Conservation (phyloP, 352 stramenopile genomes). For the Phytophthora lateralis region DNA sequence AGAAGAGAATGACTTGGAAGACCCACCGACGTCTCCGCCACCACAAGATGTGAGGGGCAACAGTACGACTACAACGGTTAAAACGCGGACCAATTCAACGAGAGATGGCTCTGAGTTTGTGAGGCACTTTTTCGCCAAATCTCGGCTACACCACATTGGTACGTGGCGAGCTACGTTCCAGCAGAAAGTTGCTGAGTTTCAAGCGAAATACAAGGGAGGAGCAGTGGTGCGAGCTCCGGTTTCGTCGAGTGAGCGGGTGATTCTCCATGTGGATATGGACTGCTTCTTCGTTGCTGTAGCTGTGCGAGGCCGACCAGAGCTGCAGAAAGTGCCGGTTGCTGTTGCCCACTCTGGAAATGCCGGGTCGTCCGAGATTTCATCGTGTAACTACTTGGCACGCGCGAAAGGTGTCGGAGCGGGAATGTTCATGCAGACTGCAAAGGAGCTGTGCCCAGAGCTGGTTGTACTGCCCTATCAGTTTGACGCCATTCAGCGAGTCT, state of each 20-base stretch:
- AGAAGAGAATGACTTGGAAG: slow-evolving; percentile 2
- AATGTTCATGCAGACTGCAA: slow-evolving; percentile 95
- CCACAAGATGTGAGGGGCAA: background rate
- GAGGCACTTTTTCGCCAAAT: slow-evolving; percentile 85
- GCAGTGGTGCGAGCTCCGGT: slow-evolving; percentile 37
- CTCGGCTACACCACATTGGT: slow-evolving; percentile 84
- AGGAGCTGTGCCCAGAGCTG: slow-evolving; percentile 90
- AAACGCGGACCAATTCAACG: slow-evolving; percentile 61
- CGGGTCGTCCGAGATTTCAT: slow-evolving; percentile 92
- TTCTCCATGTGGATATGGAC: slow-evolving; percentile 98
- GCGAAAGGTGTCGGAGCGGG: slow-evolving; percentile 91
- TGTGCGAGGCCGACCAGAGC: slow-evolving; percentile 79
- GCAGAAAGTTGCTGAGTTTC: slow-evolving; percentile 63
- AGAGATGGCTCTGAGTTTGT: slow-evolving; percentile 78
- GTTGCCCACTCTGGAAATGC: slow-evolving; percentile 88
- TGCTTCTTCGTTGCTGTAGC: slow-evolving; percentile 96
- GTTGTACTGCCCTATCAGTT: slow-evolving; percentile 96
- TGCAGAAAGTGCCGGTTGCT: slow-evolving; percentile 82
- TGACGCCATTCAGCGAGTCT: slow-evolving; percentile 88
- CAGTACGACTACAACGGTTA: background rate
- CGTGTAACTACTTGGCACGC: slow-evolving; percentile 95
- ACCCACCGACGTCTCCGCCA: slow-evolving; percentile 2
- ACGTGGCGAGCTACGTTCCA: slow-evolving; percentile 82
- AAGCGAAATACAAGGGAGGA: slow-evolving; percentile 61
- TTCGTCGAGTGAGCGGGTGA: slow-evolving; percentile 68